phyloP scores from a whole-genome alignment of 352 stramenopile species.

The Pythium graminicola region DNA sequence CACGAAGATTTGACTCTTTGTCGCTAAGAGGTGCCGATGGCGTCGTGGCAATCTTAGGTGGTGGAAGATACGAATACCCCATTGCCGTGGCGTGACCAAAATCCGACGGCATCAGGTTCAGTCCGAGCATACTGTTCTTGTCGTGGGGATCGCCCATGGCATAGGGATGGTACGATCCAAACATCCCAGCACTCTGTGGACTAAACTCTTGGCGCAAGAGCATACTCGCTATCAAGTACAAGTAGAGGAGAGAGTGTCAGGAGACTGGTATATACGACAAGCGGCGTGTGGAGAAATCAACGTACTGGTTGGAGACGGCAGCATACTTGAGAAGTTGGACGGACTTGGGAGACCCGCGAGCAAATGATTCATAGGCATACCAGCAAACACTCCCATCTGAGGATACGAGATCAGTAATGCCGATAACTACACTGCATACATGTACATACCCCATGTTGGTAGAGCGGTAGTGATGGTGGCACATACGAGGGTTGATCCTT shows the following conservation, averaged over 20 bases:
- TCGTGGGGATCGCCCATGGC: constrained; percentile 21
- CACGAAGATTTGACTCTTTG: constrained; percentile 4
- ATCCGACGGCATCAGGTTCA: constrained; percentile 60
- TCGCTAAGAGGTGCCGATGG: not conserved
- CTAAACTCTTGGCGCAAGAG: constrained; percentile 72
- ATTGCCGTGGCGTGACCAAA: constrained; percentile 28
- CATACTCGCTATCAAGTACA: constrained; percentile 44
- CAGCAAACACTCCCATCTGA: constrained; percentile 53
- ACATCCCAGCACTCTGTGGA: constrained; percentile 38
- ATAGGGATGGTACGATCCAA: constrained; percentile 42
- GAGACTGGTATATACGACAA: no score
- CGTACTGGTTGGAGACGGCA: constrained; percentile 76
- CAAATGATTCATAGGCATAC: constrained; percentile 55
- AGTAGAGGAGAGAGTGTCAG: no score
- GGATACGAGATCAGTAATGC: no score
- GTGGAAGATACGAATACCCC: constrained; percentile 2
- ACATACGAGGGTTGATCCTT: constrained; percentile 67
- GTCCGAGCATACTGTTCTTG: constrained; percentile 53
- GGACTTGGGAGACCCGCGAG: constrained; percentile 55
- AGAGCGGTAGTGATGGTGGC: constrained; percentile 55
- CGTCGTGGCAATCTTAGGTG: not conserved
- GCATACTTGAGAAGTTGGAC: constrained; percentile 61
- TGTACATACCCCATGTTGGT: constrained; percentile 52
- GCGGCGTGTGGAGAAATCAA: constrained; percentile 11
- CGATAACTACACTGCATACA: no score